Evolutionary conservation across 75 land plant species (phyloP).

Genomic region (Ceratopteris richardii): DNA sequence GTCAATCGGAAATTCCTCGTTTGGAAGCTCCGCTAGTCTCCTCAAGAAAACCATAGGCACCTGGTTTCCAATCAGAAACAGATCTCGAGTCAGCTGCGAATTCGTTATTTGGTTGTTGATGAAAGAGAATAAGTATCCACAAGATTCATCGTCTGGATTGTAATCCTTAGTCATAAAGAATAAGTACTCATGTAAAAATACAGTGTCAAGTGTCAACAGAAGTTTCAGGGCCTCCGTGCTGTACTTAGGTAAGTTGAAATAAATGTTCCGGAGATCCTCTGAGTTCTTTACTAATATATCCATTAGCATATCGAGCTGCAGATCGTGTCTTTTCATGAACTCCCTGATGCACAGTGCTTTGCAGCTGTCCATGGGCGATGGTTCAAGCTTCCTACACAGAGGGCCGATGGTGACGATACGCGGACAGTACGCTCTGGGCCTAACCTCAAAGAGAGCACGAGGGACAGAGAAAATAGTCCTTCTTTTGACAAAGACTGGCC

Average conservation of each 20-base stretch:
- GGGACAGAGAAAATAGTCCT: background rate
- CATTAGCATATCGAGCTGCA: background rate
- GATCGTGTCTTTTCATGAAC: background rate
- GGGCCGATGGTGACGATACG: conserved; percentile 3
- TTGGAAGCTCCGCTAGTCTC: background rate
- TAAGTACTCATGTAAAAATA: background rate
- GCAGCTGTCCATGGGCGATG: conserved; percentile 4
- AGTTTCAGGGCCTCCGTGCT: background rate
- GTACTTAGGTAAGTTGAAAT: conserved; percentile 4
- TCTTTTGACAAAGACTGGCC: background rate
- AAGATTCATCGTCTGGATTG: background rate
- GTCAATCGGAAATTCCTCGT: background rate
- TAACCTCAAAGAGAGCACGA: background rate
- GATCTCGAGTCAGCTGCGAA: conserved; percentile 1
- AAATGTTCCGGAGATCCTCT: background rate
- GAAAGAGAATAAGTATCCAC: conserved; percentile 2
- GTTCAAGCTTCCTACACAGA: conserved; percentile 7
- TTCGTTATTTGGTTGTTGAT: conserved; percentile 1
- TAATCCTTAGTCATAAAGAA: background rate
- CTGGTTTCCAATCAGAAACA: conserved; percentile 5
- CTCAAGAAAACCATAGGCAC: background rate
- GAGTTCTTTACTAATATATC: background rate
- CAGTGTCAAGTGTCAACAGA: background rate
- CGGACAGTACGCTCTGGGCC: conserved; percentile 1
- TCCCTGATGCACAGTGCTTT: conserved; percentile 5